Evolutionary conservation across 345 rosid species (phyloP), one percentile per base, ranked within the genome.

Genomic region (Hirschfeldia incana): DNA sequence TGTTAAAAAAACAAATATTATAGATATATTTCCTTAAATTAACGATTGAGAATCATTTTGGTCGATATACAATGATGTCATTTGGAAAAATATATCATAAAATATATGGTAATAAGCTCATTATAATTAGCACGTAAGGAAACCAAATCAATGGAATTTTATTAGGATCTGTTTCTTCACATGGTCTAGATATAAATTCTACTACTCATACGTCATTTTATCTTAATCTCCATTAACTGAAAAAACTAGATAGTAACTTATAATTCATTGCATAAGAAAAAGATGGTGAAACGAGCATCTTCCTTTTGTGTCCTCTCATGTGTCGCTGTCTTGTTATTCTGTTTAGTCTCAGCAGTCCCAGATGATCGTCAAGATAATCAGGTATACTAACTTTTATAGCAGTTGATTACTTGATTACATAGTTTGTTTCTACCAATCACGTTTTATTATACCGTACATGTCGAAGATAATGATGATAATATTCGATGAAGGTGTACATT

Each of bases 401-500:
- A 15, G 7, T n/a, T n/a, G n/a, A n/a, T n/a, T n/a, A n/a, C n/a
- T 63, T 33, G 34, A 34, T 3, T 4, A 69, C 0, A 53, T 63
- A 64, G 15, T 63, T 70, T 36, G 29, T 26, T 34, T 36, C 30
- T 15, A 11, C 44, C 21, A 10, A 36, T 15, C 15, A 1, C 8
- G 26, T 53, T 15, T 53, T 53, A 15, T 59, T 59, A 60, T n/a
- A n/a, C n/a, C n/a, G n/a, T 60, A 60, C 65, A 9, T 16, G 5
- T 58, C 8, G 2, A 69, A 69, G 2, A 32, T 49, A n/a, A 76
- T 69, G 62, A 16, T 67, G 59, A 75, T 28, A 60, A 51, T 49
- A 28, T 27, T 80, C 59, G 2, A 30, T 61, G 67, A 69, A 85
- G 88, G 82, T 75, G 4, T 81, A 81, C 15, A 29, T 83, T 32